Base-by-base conservation (phyloP, 2,329 filamentous ascomycete species). In the Fusarium sarcochroum region DNA sequence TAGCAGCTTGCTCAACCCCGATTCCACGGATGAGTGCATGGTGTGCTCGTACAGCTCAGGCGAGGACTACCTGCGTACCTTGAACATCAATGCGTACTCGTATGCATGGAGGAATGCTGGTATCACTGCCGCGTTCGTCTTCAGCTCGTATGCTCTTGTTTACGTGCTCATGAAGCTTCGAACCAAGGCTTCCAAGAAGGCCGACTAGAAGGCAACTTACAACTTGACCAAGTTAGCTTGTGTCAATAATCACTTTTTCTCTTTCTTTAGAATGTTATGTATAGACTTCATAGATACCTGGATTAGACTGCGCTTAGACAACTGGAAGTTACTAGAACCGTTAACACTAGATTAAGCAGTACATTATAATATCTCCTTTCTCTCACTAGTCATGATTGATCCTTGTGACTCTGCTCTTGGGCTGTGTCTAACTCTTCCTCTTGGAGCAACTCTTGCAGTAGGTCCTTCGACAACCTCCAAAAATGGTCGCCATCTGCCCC, bases 91-190 rank as follows among this genome's bases (percentile, higher is more conserved):
- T 2, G 82, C 87, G 6, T 87, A 91, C 68, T 87, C 83, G 63
- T 89, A 88, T 68, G 90, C 88, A 0, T 93, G 90, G 90, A 83
- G 90, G 48, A 83, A 92, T 76, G 87, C 87, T 0, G 90, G 74
- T 0, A 88, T 91, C 47, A 83, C 86, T 4, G 85, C 84, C 2
- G 78, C 87, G 7, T 90, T 90, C 67, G 84, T 80, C 2, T 61
- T 87, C 38, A 85, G 82, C 56, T 85, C 83, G 2, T 91, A 90
- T 53, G 75, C 73, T 0, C 44, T 84, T 49, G 83, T 85, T 8
- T 83, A 80, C 57, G 58, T 70, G 3, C 72, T 85, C 53, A 85
- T 85, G 83, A 84, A 84, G 76, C 75, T 85, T 41, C 75, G 83
- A 21, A 84, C 81, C 20, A 84, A 84, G 78, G 78, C 79, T 9